Evolutionary conservation across 805 yeast genomes (phyloP).

Genomic region (Scheffersomyces stipitis): DNA sequence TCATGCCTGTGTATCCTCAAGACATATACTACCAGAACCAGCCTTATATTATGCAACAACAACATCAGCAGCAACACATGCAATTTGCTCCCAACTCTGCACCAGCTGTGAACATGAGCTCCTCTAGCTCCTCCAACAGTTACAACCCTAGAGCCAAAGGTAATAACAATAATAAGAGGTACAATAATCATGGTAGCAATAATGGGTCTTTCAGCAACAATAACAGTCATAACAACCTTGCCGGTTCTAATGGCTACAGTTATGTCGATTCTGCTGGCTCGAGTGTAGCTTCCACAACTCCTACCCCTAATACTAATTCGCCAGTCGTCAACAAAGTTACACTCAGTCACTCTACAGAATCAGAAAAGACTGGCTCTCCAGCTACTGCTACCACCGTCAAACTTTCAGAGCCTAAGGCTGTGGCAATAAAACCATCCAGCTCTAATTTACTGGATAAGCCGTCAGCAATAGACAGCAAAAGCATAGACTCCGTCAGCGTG

Average conservation of each 20-base stretch:
- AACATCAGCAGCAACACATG: no score
- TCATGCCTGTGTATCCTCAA: slow-evolving; percentile 13
- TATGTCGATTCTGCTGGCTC: background rate
- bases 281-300: background rate
- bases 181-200: slow-evolving; percentile 4
- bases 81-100: slow-evolving; percentile 6
- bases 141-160: slow-evolving; percentile 3
- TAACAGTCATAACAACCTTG: background rate
- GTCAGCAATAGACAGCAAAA: no score
- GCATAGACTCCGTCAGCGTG: no score
- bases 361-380: no score
- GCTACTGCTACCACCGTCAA: no score
- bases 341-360: no score
- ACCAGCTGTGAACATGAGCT: background rate
- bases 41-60: slow-evolving; percentile 11
- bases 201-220: background rate
- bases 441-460: no score
- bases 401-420: no score
- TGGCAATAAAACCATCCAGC: no score
- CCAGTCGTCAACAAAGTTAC: no score
- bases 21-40: slow-evolving; percentile 14
- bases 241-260: background rate
- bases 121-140: no score
- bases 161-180: slow-evolving; percentile 7
- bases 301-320: background rate